A percentile compares a stretch with the other conserved stretches of the same genome.
phyloP scores from a whole-genome alignment of 495 filamentous ascomycete genomes.

The Neurospora sp. region DNA sequence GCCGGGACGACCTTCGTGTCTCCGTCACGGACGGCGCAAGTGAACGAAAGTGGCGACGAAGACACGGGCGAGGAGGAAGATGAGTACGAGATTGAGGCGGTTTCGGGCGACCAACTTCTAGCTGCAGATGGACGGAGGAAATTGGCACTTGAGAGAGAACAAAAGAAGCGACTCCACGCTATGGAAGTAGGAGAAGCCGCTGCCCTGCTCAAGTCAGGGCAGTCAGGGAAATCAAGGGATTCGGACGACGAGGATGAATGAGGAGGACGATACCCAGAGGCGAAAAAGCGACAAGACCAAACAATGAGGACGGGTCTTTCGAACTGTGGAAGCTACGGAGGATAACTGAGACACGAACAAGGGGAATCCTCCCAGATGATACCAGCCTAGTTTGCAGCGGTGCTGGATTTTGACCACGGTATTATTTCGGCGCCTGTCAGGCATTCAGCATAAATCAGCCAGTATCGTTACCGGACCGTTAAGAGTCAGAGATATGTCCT shows the following conservation, averaged over 20 bases:
- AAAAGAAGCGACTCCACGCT: slow-evolving; percentile 41
- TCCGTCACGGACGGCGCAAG: slow-evolving; percentile 6
- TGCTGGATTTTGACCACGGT: background rate
- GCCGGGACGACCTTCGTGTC: slow-evolving; percentile 13
- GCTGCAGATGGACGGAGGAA: slow-evolving; percentile 8
- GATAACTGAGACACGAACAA: background rate
- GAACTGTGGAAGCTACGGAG: background rate
- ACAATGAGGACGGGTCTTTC: background rate
- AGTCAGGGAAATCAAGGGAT: slow-evolving; percentile 6
- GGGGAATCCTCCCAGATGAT: background rate
- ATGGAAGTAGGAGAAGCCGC: slow-evolving; percentile 47
- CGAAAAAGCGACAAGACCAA: background rate
- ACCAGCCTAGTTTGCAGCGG: background rate
- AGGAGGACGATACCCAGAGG: slow-evolving; percentile 18
- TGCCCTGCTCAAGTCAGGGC: slow-evolving; percentile 27
- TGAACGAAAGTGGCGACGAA: slow-evolving; percentile 34
- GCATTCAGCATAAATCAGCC: background rate
- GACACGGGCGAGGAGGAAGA: slow-evolving; percentile 41
- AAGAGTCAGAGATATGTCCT: background rate
- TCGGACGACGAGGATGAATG: slow-evolving; percentile 26
- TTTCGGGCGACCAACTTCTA: slow-evolving; percentile 27
- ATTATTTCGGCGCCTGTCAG: background rate
- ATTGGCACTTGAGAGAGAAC: slow-evolving; percentile 20
- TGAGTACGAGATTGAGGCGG: slow-evolving; percentile 40
- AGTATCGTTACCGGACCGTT: background rate